These are phyloP conservation scores for Botrytis galanthina DNA, from an alignment of 2,329 filamentous ascomycete genomes.

Conservation along the genomic window DNA sequence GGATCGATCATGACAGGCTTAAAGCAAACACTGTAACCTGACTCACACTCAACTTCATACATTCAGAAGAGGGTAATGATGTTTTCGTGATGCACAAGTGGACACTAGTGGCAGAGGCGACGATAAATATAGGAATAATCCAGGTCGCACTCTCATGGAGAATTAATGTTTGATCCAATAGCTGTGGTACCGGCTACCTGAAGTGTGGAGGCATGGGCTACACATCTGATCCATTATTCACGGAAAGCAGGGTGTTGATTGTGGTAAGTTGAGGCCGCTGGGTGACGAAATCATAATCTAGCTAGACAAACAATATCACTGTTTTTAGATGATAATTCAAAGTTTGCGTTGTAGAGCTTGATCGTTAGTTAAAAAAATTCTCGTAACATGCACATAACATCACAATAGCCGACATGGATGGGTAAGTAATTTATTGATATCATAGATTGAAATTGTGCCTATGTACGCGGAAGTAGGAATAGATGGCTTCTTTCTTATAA, in stretches of 20 bases:
- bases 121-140: background rate
- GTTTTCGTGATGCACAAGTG: background rate
- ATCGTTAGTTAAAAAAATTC: background rate
- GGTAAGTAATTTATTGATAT: background rate
- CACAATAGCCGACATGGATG: background rate
- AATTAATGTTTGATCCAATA: background rate
- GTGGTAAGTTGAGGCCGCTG: background rate
- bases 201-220: background rate
- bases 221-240: background rate
- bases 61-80: background rate
- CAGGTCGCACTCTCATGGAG: background rate
- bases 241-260: rapidly evolving
- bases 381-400: background rate
- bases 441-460: background rate
- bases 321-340: background rate
- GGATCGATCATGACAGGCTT: too few relatives aligned
- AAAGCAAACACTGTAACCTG: too few relatives aligned
- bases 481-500: background rate
- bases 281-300: rapidly evolving
- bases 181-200: background rate
- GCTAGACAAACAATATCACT: rapidly evolving
- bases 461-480: background rate
- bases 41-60: background rate
- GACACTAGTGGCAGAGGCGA: background rate
- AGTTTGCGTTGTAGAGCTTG: background rate